These are phyloP conservation scores for Tetragonia tetragonoides DNA, from an alignment of 148 eudicot genomes.

Conservation along the genomic window DNA sequence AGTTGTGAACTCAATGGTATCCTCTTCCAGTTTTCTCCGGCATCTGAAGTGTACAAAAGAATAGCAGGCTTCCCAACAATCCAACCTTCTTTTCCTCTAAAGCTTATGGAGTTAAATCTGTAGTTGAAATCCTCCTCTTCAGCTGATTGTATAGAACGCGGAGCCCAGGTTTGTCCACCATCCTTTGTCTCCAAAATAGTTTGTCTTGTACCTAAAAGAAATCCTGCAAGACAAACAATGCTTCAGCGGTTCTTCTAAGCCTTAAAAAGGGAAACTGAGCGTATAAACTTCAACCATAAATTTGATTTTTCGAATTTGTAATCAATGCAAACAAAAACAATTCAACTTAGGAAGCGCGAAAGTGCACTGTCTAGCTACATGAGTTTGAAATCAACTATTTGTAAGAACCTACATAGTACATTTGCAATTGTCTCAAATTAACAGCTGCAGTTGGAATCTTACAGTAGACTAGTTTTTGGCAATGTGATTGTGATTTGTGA, in stretches of 20 bases:
- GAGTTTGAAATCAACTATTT: not conserved
- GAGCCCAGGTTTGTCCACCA: slow-evolving; percentile 76
- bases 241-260: slow-evolving; percentile 2
- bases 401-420: not conserved
- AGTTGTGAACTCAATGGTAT: slow-evolving; percentile 90
- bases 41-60: slow-evolving; percentile 74
- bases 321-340: not conserved
- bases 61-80: slow-evolving; percentile 95
- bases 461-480: not conserved
- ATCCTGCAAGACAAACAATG: slow-evolving; percentile 56
- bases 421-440: not conserved
- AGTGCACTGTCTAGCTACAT: not conserved
- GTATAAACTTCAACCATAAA: not conserved
- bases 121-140: slow-evolving; percentile 98
- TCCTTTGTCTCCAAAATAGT: slow-evolving; percentile 95
- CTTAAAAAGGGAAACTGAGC: not conserved
- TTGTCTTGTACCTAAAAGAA: slow-evolving; percentile 91
- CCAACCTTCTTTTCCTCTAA: slow-evolving; percentile 95
- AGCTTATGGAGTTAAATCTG: slow-evolving; percentile 91
- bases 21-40: slow-evolving; percentile 89
- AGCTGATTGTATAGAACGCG: slow-evolving; percentile 81
- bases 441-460: not conserved
- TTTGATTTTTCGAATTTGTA: not conserved
- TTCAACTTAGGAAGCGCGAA: not conserved
- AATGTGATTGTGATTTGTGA: too few species aligned